Conservation (phyloP, 139 green algal genomes). For the Volvox africanus region DNA sequence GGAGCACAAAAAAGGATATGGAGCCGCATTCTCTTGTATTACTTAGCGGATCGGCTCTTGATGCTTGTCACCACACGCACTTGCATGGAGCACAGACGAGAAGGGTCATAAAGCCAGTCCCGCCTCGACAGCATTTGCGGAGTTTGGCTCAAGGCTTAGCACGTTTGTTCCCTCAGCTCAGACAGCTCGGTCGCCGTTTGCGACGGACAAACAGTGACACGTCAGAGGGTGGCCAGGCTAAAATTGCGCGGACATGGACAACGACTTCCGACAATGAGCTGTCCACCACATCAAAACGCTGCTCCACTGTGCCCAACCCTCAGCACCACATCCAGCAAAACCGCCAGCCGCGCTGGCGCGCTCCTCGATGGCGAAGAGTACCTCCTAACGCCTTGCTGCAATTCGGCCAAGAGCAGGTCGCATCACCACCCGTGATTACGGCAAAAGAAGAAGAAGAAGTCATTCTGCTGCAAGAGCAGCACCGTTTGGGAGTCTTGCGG, state of each 20-base stretch:
- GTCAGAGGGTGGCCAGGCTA: background rate
- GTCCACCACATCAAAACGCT: background rate
- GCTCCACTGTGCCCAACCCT: background rate
- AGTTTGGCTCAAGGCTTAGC: background rate
- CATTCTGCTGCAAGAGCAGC: background rate
- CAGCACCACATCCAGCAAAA: background rate
- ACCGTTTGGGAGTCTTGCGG: background rate
- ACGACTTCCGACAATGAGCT: background rate
- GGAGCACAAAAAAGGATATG: background rate
- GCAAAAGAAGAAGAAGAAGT: background rate
- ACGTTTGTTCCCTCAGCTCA: background rate
- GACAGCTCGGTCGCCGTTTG: background rate
- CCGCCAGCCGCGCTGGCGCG: background rate
- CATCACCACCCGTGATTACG: background rate
- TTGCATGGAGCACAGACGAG: background rate
- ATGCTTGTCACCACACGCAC: constrained; percentile 3
- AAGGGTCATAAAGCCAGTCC: background rate
- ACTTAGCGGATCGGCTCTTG: background rate
- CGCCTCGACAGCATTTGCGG: background rate
- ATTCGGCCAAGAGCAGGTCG: background rate
- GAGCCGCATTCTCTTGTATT: constrained; percentile 21
- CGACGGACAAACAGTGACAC: background rate
- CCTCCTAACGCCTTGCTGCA: background rate
- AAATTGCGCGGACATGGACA: background rate
- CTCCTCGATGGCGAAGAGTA: background rate